Percentiles rank a stretch among this genome's conserved stretches.
phyloP scores from a whole-genome alignment of 83 land plant genomes.

The Thuja plicata region DNA sequence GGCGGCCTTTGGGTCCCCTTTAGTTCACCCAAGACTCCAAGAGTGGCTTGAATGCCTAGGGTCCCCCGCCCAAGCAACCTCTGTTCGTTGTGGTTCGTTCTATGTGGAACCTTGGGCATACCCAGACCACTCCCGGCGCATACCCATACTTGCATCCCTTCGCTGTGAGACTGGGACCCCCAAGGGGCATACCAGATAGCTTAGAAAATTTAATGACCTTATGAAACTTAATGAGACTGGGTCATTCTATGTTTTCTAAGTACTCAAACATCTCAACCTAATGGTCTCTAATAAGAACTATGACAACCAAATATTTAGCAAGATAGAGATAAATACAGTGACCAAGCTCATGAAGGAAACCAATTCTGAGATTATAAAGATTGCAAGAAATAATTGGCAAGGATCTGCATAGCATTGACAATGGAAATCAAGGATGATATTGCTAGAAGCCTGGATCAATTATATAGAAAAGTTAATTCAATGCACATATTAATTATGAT shows the following conservation, averaged over 20 bases:
- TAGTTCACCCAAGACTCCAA: no score
- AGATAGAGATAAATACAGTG: neutral
- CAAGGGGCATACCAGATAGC: no score
- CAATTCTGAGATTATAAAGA: neutral
- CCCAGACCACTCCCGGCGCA: no score
- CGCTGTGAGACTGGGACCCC: no score
- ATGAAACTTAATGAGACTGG: neutral
- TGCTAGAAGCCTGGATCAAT: neutral
- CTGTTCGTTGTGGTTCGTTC: no score
- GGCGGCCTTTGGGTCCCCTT: no score
- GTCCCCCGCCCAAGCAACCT: no score
- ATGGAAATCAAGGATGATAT: neutral
- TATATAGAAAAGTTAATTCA: neutral
- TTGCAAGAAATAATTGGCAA: neutral
- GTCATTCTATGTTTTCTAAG: neutral
- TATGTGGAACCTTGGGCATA: no score
- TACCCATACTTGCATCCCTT: no score
- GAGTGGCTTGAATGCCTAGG: no score
- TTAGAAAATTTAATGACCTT: neutral
- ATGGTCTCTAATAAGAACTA: no score
- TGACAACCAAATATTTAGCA: neutral
- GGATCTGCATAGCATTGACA: no score
- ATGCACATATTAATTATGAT: neutral
- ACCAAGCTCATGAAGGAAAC: neutral
- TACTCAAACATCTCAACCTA: neutral